Evolutionary conservation across 2,329 filamentous ascomycete genomes (phyloP), one percentile per base, ranked within the genome.

Genomic region (Diplocarpon rosae): DNA sequence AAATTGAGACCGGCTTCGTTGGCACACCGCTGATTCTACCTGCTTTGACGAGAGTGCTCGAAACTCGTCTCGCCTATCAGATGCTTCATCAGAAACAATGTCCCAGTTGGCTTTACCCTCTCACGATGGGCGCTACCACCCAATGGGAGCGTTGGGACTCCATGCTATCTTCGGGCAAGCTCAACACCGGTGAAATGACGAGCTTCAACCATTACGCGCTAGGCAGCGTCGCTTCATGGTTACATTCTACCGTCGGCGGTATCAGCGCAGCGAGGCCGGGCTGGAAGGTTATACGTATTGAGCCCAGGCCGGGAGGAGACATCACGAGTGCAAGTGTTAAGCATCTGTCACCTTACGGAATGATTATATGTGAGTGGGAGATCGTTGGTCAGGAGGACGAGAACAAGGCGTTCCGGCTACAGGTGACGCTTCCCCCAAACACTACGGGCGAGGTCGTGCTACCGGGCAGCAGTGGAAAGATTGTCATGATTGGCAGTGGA

Each of bases 391-490:
- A 39, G 4, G 39, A 39, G 12, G 34, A 41, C 35, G 35, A 12
- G 30, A 32, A 13, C 29, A 13, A 32, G 30, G 30, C n/a, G 9
- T 32, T 32, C n/a, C 11, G n/a, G 9, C 3, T 32, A 14, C 11
- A 32, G n/a, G 30, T 32, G 30, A 32, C 35, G 2, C 47, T 27
- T 17, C 24, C 29, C 37, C 41, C 45, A 38, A 47, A 52, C 10
- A 78, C 50, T 47, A 78, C 69, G 52, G 73, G 73, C 17, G 65
- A 66, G 14, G 74, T 53, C 65, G 78, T 66, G 30, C n/a, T 32
- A 9, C 30, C 30, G 30, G 30, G 9, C 30, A 24, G 20, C 20
- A 24, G 20, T 24, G 20, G 20, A 7, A 24, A 24, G 20, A 24
- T 24, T 24, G 20, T 24, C 20, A 24, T 24, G 20, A 24, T 24